Conservation (phyloP, 2,329 filamentous ascomycete genomes). For the Apiospora hydei region DNA sequence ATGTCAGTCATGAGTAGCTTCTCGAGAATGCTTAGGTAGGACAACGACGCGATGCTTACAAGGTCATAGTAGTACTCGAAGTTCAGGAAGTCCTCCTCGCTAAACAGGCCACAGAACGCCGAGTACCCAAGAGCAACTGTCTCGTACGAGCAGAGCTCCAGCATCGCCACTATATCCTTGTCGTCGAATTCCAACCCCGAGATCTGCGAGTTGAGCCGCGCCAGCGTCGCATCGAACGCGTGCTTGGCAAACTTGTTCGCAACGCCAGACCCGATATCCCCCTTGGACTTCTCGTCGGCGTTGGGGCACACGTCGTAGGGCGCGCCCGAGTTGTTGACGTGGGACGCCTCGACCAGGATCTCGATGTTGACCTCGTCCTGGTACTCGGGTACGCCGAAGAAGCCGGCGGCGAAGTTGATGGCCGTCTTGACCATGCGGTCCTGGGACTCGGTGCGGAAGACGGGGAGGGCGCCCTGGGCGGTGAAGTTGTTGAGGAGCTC, state of each 20-base stretch:
- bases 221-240: constrained; percentile 40
- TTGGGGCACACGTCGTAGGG: constrained; percentile 41
- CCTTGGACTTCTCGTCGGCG: constrained; percentile 34
- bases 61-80: constrained; percentile 54
- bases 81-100: constrained; percentile 50
- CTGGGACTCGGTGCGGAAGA: constrained; percentile 45
- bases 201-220: constrained; percentile 40
- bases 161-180: constrained; percentile 47
- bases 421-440: constrained; percentile 45
- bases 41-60: constrained; percentile 34
- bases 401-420: constrained; percentile 43
- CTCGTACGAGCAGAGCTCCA: constrained; percentile 46
- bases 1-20: background rate
- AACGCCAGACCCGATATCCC: constrained; percentile 35
- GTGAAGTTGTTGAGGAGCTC: constrained; percentile 53
- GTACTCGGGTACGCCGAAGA: constrained; percentile 45
- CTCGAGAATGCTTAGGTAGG: background rate
- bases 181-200: constrained; percentile 41
- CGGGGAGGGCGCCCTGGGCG: constrained; percentile 45
- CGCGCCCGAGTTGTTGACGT: constrained; percentile 41
- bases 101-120: constrained; percentile 50
- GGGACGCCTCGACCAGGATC: constrained; percentile 41
- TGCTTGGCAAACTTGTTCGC: constrained; percentile 35
- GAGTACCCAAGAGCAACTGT: constrained; percentile 50
- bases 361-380: constrained; percentile 43